These are phyloP conservation scores for Parachaetomium inaequale DNA, from an alignment of 495 filamentous ascomycete species.

Conservation along the genomic window DNA sequence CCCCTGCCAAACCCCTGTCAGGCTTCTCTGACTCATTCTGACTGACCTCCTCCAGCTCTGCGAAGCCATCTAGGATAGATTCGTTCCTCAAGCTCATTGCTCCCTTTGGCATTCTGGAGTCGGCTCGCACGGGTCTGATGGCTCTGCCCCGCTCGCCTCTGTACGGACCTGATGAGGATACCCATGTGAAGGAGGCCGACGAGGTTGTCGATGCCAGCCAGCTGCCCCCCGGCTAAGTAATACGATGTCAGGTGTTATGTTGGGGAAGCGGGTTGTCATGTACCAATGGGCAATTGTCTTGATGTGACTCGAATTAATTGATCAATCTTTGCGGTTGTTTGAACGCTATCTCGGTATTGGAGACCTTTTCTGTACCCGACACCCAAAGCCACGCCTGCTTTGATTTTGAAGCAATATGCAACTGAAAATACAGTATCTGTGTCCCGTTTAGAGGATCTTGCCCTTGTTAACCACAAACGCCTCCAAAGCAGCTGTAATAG, in stretches of 20 bases:
- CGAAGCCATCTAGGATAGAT: slow-evolving; percentile 90
- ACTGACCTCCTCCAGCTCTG: slow-evolving; percentile 55
- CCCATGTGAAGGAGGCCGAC: slow-evolving; percentile 80
- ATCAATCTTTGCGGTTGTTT: slow-evolving; percentile 3
- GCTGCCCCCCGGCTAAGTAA: slow-evolving; percentile 79
- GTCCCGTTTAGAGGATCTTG: slow-evolving; percentile 41
- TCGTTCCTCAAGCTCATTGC: slow-evolving; percentile 94
- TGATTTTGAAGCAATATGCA: not conserved
- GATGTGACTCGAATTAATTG: not conserved
- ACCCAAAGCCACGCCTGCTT: slow-evolving; percentile 21
- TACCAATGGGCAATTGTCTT: slow-evolving; percentile 3
- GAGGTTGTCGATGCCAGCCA: slow-evolving; percentile 89
- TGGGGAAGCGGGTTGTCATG: slow-evolving; percentile 8
- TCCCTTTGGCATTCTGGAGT: slow-evolving; percentile 97
- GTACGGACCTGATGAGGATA: slow-evolving; percentile 64
- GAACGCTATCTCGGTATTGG: slow-evolving; percentile 6
- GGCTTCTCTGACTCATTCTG: slow-evolving; percentile 19
- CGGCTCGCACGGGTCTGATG: slow-evolving; percentile 91
- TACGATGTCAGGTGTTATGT: not conserved
- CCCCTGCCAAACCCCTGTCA: not conserved
- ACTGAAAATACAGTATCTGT: slow-evolving; percentile 12
- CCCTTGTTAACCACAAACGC: slow-evolving; percentile 91
- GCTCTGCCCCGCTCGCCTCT: slow-evolving; percentile 91
- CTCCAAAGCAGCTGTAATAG: slow-evolving; percentile 63
- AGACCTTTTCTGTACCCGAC: slow-evolving; percentile 16